Evolutionary conservation across 108 stramenopile genomes (phyloP).

Genomic region (Pseudonitzschia delicatissima): DNA sequence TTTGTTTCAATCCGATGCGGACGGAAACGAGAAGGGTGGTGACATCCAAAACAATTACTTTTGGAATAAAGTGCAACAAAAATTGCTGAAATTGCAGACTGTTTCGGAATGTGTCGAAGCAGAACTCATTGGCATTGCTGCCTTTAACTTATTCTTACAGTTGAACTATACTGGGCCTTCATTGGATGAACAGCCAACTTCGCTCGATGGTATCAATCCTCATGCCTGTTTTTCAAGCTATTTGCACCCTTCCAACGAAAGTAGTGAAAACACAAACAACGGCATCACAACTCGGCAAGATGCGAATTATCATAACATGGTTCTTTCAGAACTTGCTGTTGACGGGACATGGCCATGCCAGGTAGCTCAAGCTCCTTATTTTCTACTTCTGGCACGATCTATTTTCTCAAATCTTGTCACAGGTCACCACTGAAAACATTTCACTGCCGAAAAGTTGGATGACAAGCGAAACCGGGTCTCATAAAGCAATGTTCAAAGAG

Average conservation of each 20-base stretch:
- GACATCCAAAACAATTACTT: slow-evolving; percentile 7
- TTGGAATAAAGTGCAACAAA: slow-evolving; percentile 37
- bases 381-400: slow-evolving; percentile 64
- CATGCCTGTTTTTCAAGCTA: slow-evolving; percentile 47
- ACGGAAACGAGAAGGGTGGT: background rate
- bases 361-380: slow-evolving; percentile 62
- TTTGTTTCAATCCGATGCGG: slow-evolving; percentile 25
- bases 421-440: slow-evolving; percentile 4
- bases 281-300: slow-evolving; percentile 19
- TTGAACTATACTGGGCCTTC: slow-evolving; percentile 84
- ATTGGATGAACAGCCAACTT: slow-evolving; percentile 17
- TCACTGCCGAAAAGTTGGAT: slow-evolving; percentile 35
- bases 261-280: slow-evolving; percentile 1
- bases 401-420: slow-evolving; percentile 47
- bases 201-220: slow-evolving; percentile 61
- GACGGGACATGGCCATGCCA: slow-evolving; percentile 80
- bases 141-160: slow-evolving; percentile 82
- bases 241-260: slow-evolving; percentile 21
- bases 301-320: slow-evolving; percentile 57
- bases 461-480: background rate
- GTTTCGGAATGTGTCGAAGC: slow-evolving; percentile 46
- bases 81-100: slow-evolving; percentile 29
- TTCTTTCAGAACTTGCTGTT: slow-evolving; percentile 59
- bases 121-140: slow-evolving; percentile 66
- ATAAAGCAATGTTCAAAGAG: background rate